These are phyloP conservation scores for Pulveroboletus sp. DNA, from an alignment of 768 basidiomycete genomes.

Conservation along the genomic window DNA sequence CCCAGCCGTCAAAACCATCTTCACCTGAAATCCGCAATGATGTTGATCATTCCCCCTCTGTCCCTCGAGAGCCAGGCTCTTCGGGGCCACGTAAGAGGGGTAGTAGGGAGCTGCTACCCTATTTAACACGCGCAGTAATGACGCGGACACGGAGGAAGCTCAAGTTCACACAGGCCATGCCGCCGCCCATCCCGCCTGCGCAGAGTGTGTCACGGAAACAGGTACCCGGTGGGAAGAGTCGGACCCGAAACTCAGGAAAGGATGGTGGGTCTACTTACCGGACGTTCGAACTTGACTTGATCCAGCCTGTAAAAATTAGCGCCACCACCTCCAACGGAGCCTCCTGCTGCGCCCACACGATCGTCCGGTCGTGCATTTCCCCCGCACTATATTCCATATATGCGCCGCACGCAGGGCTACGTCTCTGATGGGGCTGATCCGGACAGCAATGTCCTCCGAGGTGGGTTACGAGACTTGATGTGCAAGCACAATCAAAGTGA, in stretches of 20 bases:
- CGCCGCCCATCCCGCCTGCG: background rate
- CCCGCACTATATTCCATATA: constrained; percentile 21
- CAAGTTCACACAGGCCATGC: background rate
- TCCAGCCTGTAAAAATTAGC: constrained; percentile 7
- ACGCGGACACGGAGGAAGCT: constrained; percentile 5
- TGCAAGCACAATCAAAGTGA: background rate
- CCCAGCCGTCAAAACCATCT: background rate
- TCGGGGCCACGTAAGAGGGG: background rate
- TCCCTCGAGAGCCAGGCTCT: background rate
- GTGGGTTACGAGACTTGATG: background rate
- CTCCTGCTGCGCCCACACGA: background rate
- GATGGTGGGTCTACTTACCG: constrained; percentile 15
- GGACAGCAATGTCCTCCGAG: constrained; percentile 14
- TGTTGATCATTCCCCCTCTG: background rate
- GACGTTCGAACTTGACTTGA: background rate
- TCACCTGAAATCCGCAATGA: background rate
- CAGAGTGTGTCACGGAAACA: background rate
- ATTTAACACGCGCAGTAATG: background rate
- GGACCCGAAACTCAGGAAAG: constrained; percentile 18
- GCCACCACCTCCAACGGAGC: constrained; percentile 6
- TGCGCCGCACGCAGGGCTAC: constrained; percentile 26
- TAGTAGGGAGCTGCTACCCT: background rate
- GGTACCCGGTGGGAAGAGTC: background rate
- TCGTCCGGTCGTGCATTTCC: constrained; percentile 14
- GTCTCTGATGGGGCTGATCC: constrained; percentile 8